Base-by-base conservation (phyloP, 2,329 filamentous ascomycete species). In the Hypomyces rosellus region DNA sequence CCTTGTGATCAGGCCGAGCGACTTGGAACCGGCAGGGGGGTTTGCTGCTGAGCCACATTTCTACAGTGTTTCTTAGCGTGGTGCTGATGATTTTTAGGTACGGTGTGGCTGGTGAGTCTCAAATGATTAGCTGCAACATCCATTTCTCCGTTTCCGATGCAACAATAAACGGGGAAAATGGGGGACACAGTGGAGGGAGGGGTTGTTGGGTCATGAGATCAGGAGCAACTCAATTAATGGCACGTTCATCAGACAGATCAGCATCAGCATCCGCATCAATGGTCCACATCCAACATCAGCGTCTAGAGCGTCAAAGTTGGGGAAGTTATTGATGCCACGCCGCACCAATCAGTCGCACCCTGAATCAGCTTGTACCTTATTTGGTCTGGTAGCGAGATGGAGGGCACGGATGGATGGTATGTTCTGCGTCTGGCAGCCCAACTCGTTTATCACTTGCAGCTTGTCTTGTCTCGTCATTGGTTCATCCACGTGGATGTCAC, bases 1-100 rank as follows among this genome's bases (percentile, higher is more conserved):
- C 40, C 47, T 50, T 52, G 46, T 52, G 50, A 50, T 50, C 50
- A 37, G 40, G 15, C 47, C 47, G 37, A 52, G 39, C 34, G 50
- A 43, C 40, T 52, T 36, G 50, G 45, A 49, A 38, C 37, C 38
- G 22, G 34, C n/a, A 22, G 34, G 49, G 49, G 45, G 49, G 41
- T 36, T 45, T 11, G 14, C 39, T 41, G 45, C 41, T 40, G 5
- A 50, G 50, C 50, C 50, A 52, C 50, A 52, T 40, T 18, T 6
- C 16, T 15, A 8, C 37, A 39, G 13, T 18, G 6, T 43, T 20
- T 14, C 41, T 45, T 52, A 41, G 37, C 43, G 16, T 18, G 36
- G 30, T 39, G 25, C 25, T 30, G 25, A 30, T 30, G 25, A 30
- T 11, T 30, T 30, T 30, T 30, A 30, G 25, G 25, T 30, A 20